Base-by-base conservation (phyloP, 768 basidiomycete genomes). In the Rhodotorula graminis region DNA sequence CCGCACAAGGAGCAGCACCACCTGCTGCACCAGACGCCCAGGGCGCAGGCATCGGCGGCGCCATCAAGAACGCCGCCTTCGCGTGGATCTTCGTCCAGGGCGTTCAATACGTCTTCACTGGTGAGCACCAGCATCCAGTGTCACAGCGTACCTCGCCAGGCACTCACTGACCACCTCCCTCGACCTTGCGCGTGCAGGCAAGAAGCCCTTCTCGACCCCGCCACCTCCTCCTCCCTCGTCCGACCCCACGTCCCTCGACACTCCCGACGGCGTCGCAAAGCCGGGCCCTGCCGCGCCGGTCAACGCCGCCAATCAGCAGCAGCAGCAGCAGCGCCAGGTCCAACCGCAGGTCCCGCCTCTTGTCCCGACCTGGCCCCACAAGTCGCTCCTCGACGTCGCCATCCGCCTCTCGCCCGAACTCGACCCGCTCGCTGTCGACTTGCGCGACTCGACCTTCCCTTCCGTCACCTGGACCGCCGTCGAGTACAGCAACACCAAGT, bases 391-490 rank as follows among this genome's bases (percentile, higher is more conserved):
- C 46, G 75, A 76, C 69, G 55, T 76, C 31, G 25, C 37, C 27
- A 31, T 73, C 23, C 56, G 53, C 37, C 60, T 76, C 16, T 76
- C 75, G 29, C 61, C 72, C 49, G 61, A 59, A 14, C 25, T 27
- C 15, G 71, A 75, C 47, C 72, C 64, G 27, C 42, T 56, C 52
- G 52, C 56, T 7, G 72, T 72, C 61, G 68, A 70, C 58, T 59
- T 68, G 47, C 4, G 25, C 29, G 67, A 75, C 64, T 8, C 37
- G 10, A 42, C 15, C 31, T 67, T 57, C 56, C 77, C 66, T 0
- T 63, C 61, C 11, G 67, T 64, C 11, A 67, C 25, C 12, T 75
- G 72, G 68, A 64, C 73, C 25, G 71, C 70, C 29, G 56, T 77
- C 25, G 61, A 77, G 37, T 74, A 67, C 67, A 33, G 61, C 50